A percentile compares a stretch with the other conserved stretches of the same genome.
These are phyloP conservation scores for Serendipita sp. DNA, from an alignment of 1,284 basidiomycete genomes.

Conservation along the genomic window DNA sequence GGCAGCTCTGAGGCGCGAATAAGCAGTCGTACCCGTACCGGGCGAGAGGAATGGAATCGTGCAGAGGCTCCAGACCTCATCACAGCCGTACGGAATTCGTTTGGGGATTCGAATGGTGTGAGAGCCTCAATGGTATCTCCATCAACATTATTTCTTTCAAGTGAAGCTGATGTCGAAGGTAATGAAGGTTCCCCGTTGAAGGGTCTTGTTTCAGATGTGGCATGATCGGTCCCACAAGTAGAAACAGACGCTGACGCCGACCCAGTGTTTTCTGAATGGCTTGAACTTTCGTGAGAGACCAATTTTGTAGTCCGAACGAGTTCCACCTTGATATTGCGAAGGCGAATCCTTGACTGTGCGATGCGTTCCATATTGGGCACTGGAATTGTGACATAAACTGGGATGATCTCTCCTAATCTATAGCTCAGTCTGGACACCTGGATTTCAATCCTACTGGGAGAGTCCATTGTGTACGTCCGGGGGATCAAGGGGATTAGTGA, in stretches of 20 bases:
- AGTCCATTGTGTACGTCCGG: constrained; percentile 38
- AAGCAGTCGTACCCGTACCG: constrained; percentile 56
- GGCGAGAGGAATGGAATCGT: constrained; percentile 54
- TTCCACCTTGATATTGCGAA: constrained; percentile 61
- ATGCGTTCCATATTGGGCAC: constrained; percentile 50
- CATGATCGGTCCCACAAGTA: constrained; percentile 4
- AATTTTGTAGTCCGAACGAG: constrained; percentile 34
- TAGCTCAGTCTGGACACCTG: constrained; percentile 59
- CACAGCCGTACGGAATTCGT: constrained; percentile 25
- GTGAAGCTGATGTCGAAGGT: neutral
- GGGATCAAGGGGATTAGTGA: constrained; percentile 40
- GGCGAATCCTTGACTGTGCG: constrained; percentile 46
- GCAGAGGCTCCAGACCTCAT: constrained; percentile 66
- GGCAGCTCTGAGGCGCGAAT: constrained; percentile 45
- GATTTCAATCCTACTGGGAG: constrained; percentile 49
- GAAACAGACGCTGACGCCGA: neutral
- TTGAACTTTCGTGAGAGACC: neutral
- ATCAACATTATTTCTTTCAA: neutral
- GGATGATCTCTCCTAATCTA: constrained; percentile 51
- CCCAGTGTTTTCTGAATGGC: neutral
- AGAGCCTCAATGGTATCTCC: constrained; percentile 7
- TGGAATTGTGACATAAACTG: constrained; percentile 63
- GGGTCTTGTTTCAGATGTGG: neutral
- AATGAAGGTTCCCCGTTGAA: constrained; percentile 6
- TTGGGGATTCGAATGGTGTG: constrained; percentile 8